Base-by-base conservation (phyloP, 1,139 yeast species). In the Diutina sp. region DNA sequence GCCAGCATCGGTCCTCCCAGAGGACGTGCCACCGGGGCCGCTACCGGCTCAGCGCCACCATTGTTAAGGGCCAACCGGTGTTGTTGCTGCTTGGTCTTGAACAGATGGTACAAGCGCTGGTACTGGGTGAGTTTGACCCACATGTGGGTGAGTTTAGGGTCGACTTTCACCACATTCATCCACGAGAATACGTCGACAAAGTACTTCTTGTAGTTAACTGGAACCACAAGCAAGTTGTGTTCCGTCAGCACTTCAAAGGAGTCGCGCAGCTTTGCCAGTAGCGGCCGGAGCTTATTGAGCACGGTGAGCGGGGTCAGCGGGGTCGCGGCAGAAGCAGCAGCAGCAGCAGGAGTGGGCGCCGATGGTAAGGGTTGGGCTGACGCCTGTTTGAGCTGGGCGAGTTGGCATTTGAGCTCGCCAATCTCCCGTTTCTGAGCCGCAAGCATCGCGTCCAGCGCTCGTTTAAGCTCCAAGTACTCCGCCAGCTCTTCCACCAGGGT, bases 71-170 rank as follows among this genome's bases (percentile, higher is more conserved):
- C 25, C 25, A 21, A 21, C 25, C 9, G 53, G 21, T 30, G 11
- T 7, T 57, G 61, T 41, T 64, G 57, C 56, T 64, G 59, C 57
- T 66, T 68, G 63, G 68, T 66, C 57, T 74, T 74, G 63, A 72
- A 75, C 57, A 68, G 60, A 58, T 72, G 75, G 62, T 76, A 76
- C 16, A 73, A 65, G 57, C 73, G 73, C 61, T 76, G 80, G 59
- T 76, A 64, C 57, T 68, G 71, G 46, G 74, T 71, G 56, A 76
- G 74, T 57, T 71, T 72, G 58, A 63, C 68, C 80, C 80, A 76
- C 55, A 76, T 65, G 3, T 70, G 65, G 6, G 78, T 72, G 44
- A 76, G 65, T 54, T 73, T 74, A 0, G 78, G 78, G 60, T 76
- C 80, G 41, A 76, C 58, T 55, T 70, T 69, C 56, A 76, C 67